Evolutionary conservation across 2,329 filamentous ascomycete species (phyloP).

Genomic region (Botrytis porri): DNA sequence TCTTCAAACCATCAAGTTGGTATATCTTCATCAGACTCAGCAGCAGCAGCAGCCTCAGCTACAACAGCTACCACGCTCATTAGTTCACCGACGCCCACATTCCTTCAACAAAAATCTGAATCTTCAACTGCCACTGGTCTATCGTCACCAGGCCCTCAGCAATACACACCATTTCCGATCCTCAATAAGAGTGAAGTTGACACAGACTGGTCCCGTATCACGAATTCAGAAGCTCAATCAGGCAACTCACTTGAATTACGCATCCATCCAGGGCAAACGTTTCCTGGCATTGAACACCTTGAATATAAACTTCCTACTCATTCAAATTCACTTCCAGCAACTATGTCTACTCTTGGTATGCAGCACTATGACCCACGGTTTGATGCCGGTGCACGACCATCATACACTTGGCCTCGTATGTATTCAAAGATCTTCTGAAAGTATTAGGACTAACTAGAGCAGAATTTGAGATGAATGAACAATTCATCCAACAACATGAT

Average conservation of each 20-base stretch:
- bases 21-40: conserved; percentile 28
- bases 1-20: conserved; percentile 25
- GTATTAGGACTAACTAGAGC: conserved; percentile 24
- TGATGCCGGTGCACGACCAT: conserved; percentile 33
- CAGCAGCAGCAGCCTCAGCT: conserved; percentile 27
- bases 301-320: conserved; percentile 23
- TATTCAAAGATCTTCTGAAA: conserved; percentile 15
- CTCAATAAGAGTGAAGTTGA: conserved; percentile 34
- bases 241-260: conserved; percentile 28
- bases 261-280: conserved; percentile 32
- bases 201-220: conserved; percentile 34
- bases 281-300: conserved; percentile 25
- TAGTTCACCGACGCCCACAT: conserved; percentile 17
- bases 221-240: conserved; percentile 31
- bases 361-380: conserved; percentile 37
- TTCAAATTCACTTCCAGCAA: conserved; percentile 21
- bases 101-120: conserved; percentile 15
- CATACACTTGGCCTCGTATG: conserved; percentile 39
- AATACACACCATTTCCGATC: conserved; percentile 33
- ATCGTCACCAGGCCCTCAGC: conserved; percentile 28
- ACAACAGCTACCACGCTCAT: conserved; percentile 17
- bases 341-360: conserved; percentile 35
- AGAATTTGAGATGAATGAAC: conserved; percentile 37
- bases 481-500: conserved; percentile 33
- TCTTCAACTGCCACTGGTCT: conserved; percentile 19